Base-by-base conservation (phyloP, 2,329 filamentous ascomycete species). In the Diaporthe citrichinensis region DNA sequence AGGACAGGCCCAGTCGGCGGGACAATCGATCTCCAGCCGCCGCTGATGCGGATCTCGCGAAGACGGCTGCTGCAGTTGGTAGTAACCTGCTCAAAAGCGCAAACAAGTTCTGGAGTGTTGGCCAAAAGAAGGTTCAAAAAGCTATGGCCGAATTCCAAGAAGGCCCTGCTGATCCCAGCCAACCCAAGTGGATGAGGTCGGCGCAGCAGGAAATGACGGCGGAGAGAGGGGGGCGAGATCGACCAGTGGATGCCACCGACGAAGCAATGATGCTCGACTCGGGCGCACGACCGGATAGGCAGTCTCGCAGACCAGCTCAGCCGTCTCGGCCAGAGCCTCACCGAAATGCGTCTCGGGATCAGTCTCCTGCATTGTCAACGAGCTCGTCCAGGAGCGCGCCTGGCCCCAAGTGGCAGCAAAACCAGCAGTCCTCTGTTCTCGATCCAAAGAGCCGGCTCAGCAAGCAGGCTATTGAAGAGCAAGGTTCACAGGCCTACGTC, bases 101-200 rank as follows among this genome's bases (percentile, higher is more conserved):
- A 2, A 98, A 97, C 79, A 96, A 95, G 0, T 86, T 98, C 0
- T 99, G 97, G 97, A 99, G 98, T 82, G 94, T 94, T 4, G 93
- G 96, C 0, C 95, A 96, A 81, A 99, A 98, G 84, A 96, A 95
- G 82, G 91, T 98, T 75, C 95, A 98, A 80, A 95, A 97, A 84
- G 96, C 95, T 6, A 94, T 98, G 46, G 92, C 95, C 12, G 97
- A 99, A 23, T 94, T 98, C 76, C 91, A 93, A 78, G 88, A 91
- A 78, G 89, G 90, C 57, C 93, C 92, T n/a, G 87, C 88, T 36
- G 95, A 98, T 81, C 89, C 94, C 3, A 94, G 84, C 80, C 94
- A 98, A 81, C 97, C 97, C 0, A 97, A 95, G 81, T 99, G 97
- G 97, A 98, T 99, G 96, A 92, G 94, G 79, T 94, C 96, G 74